These are phyloP conservation scores for Paraphoma sp. DNA, from an alignment of 2,329 filamentous ascomycete genomes.

Conservation along the genomic window DNA sequence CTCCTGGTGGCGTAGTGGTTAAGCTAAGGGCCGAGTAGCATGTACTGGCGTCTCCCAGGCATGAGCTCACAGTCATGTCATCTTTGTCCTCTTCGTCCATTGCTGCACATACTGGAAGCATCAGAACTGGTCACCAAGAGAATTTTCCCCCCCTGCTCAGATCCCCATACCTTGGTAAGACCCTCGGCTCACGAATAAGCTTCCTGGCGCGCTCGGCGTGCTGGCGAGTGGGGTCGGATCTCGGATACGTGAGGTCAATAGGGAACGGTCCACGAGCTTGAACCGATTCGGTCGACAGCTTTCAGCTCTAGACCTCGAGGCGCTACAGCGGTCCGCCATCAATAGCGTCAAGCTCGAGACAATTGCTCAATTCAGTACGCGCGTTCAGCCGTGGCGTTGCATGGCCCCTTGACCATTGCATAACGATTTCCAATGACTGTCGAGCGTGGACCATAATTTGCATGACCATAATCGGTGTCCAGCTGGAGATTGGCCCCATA, in stretches of 20 bases:
- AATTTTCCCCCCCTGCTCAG: background rate
- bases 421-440: background rate
- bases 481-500: background rate
- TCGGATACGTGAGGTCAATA: background rate
- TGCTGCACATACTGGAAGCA: too few relatives aligned
- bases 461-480: background rate
- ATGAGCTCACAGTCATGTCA: too few relatives aligned
- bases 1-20: too few relatives aligned
- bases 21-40: too few relatives aligned
- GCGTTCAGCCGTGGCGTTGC: constrained; percentile 5
- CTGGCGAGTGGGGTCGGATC: background rate
- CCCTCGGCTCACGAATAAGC: background rate
- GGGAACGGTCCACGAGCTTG: background rate
- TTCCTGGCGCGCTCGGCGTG: background rate
- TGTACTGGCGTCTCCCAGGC: too few relatives aligned
- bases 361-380: constrained; percentile 3
- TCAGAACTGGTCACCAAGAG: background rate
- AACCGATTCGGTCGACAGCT: constrained; percentile 1
- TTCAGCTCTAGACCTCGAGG: constrained; percentile 11
- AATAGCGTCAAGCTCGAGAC: constrained; percentile 12
- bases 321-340: constrained; percentile 7
- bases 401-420: background rate
- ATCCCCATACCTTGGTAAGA: background rate
- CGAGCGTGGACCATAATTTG: too few relatives aligned
- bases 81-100: too few relatives aligned